Evolutionary conservation across 2,329 filamentous ascomycete species (phyloP).

Genomic region (Sporothrix pseudoabietina): DNA sequence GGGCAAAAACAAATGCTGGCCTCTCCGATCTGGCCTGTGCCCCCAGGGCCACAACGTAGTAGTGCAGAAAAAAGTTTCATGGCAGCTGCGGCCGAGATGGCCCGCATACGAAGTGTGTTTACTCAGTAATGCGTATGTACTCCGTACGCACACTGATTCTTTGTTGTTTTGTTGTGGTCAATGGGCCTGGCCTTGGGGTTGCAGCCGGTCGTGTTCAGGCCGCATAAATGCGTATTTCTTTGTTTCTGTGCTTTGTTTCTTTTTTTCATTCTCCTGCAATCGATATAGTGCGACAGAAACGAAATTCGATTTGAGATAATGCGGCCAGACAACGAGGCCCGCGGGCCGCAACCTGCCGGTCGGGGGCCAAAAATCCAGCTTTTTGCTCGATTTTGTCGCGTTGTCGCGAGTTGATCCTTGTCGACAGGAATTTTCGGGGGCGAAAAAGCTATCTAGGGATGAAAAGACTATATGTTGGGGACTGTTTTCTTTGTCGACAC

Average conservation of each 20-base stretch:
- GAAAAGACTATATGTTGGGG: slow-evolving; percentile 11
- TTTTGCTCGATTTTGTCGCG: neutral
- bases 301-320: neutral
- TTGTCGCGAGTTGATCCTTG: neutral
- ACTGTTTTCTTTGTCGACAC: neutral
- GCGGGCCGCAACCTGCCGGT: slow-evolving; percentile 7
- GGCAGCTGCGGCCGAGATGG: neutral
- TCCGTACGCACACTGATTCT: no score
- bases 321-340: slow-evolving; percentile 13
- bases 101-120: neutral
- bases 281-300: slow-evolving; percentile 9
- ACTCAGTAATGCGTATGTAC: neutral
- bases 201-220: neutral
- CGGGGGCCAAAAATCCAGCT: slow-evolving; percentile 19
- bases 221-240: neutral
- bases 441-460: neutral
- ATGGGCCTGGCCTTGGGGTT: neutral
- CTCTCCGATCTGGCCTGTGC: neutral
- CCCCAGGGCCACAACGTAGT: neutral
- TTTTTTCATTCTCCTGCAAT: neutral
- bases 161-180: neutral
- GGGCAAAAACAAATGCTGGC: slow-evolving; percentile 3
- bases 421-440: neutral
- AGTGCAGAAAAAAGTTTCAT: neutral
- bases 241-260: neutral